Base-by-base conservation (phyloP, 768 basidiomycete species). In the Strobilomyces dryophilus region DNA sequence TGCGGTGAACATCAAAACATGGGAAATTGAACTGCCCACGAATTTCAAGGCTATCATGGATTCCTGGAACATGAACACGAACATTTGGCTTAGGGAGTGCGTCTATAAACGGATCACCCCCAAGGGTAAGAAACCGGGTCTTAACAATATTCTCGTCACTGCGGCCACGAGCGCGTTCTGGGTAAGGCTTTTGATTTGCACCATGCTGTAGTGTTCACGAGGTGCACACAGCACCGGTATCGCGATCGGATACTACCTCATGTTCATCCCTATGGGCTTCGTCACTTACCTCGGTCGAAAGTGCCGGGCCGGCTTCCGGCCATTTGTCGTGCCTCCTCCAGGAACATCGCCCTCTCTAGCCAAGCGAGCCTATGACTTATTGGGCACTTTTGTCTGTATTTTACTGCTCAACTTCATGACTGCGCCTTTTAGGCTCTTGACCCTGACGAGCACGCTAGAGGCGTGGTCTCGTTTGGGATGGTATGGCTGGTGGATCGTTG, bases 21-120 rank as follows among this genome's bases (percentile, higher is more conserved):
- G 74, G 56, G 74, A 79, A 7, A 92, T 98, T 62, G 97, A 99
- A 70, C 74, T 92, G 36, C 81, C 93, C 1, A 76, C 87, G 55
- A 98, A 92, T 73, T 88, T 90, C 76, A 99, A 98, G 71, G 80
- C 87, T 27, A 74, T 95, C 26, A 75, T 94, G 34, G 94, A 97
- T 65, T 84, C 87, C 4, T 98, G 95, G 95, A 98, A 98, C 71
- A 93, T 92, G 76, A 92, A 92, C 71, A 92, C 93, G n/a, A 95
- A 95, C 70, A 79, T 95, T 21, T 99, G 97, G 97, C 79, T 99
- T 2, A 78, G 95, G 44, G 95, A 98, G 66, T 95, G 92, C 53
- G 79, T 99, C 3, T 99, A 99, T 77, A 98, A 98, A 71, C 91
- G 97, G 11, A 84, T 99, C 53, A 92, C 92, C 0, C 88, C 89